Conservation (phyloP, 164 flowering plant species). For the Piper betle region DNA sequence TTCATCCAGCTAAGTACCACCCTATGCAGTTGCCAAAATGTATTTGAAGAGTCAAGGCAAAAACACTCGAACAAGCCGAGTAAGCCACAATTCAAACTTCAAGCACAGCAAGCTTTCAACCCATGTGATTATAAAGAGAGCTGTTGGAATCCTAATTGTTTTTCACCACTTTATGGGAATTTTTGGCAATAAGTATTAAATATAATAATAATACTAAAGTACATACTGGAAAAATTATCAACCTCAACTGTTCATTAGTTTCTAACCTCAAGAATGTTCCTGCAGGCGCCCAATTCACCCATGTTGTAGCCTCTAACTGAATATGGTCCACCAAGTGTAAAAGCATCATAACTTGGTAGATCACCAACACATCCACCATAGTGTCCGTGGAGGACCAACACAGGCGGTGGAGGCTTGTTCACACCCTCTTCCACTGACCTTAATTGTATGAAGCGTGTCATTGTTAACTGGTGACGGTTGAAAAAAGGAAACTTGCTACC, state of each 20-base stretch:
- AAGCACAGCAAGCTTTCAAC: too few relatives aligned
- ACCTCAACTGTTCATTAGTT: background rate
- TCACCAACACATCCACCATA: conserved; percentile 99
- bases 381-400: conserved; percentile 89
- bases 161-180: too few relatives aligned
- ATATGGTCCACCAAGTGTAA: conserved; percentile 96
- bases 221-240: too few relatives aligned
- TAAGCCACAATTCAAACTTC: too few relatives aligned
- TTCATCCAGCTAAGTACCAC: too few relatives aligned
- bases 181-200: too few relatives aligned
- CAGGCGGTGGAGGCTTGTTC: conserved; percentile 88
- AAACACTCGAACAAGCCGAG: too few relatives aligned
- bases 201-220: too few relatives aligned
- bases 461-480: conserved; percentile 86
- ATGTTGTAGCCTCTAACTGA: conserved; percentile 96
- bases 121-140: too few relatives aligned
- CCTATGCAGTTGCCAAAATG: too few relatives aligned
- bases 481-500: conserved; percentile 92
- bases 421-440: conserved; percentile 90
- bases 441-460: conserved; percentile 73
- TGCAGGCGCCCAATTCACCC: conserved; percentile 98
- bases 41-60: too few relatives aligned
- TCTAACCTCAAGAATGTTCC: conserved; percentile 88
- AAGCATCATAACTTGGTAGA: conserved; percentile 98
- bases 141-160: too few relatives aligned